Base-by-base conservation (phyloP, 129 eudicot genomes). In the Tagetes patula region DNA sequence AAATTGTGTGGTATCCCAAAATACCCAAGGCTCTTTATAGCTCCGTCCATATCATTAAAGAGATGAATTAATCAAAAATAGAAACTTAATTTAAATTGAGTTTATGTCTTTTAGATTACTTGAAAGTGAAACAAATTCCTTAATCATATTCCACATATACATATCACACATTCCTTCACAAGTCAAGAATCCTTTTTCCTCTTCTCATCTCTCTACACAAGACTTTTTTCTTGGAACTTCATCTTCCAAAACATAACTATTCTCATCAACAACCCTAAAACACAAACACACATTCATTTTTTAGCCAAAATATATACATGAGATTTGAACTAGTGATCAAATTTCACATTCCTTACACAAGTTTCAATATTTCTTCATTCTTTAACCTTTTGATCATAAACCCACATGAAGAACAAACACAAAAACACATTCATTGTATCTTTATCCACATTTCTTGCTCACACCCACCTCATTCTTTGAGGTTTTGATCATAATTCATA, bases 181-280 rank as follows among this genome's bases (percentile, higher is more conserved):
- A 79, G 82, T 62, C 72, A 78, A 63, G 82, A 64, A 78, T 72
- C 82, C 42, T 55, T 49, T 63, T 66, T 53, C 68, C 50, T 61
- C 5, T 74, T 65, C 73, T n/a, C 64, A 33, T 70, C 67, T 78
- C 55, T 59, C 65, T 69, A 58, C 62, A 52, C 59, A 78, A 71
- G 77, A 72, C 74, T 76, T 52, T 69, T 79, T 34, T 79, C 40
- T 71, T 69, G 36, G 41, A 77, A 67, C 49, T 76, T 58, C 61
- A 56, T 64, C 59, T 64, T 71, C 72, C 72, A 77, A 77, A 77
- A 70, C 65, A 61, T 59, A 8, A 11, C 33, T 54, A 37, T 27
- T 11, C 1, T 49, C 41, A 45, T 67, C 2, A 45, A 30, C 71
- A 32, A 67, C 60, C 68, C 59, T 52, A 67, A 55, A 55, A 76